Conservation (phyloP, 805 yeast species). For the Ogataea trehalophila region DNA sequence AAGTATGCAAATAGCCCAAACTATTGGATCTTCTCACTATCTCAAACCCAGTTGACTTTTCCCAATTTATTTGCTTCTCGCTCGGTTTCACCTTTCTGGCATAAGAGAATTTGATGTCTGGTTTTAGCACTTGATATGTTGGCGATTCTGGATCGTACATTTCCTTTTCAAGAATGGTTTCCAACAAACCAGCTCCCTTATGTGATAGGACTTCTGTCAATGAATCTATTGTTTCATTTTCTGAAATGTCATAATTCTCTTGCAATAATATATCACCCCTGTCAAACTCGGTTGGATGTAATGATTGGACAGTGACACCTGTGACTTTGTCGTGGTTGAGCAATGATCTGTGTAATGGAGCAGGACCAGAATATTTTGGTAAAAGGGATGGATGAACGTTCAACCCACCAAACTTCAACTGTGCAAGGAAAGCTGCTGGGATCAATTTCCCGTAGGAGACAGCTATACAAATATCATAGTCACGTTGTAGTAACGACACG, state of each 20-base stretch:
- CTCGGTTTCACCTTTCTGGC: conserved; percentile 52
- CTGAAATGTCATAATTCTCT: conserved; percentile 37
- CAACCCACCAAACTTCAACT: conserved; percentile 59
- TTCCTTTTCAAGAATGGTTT: conserved; percentile 35
- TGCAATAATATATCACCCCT: conserved; percentile 66
- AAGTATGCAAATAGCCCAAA: conserved; percentile 53
- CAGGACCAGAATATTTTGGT: conserved; percentile 80
- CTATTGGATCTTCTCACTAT: conserved; percentile 43
- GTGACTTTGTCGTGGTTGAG: conserved; percentile 57
- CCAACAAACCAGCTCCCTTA: conserved; percentile 58
- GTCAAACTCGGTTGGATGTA: conserved; percentile 86
- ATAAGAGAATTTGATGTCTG: conserved; percentile 37
- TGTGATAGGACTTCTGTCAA: conserved; percentile 50
- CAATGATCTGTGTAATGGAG: conserved; percentile 81
- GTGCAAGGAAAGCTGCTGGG: conserved; percentile 51
- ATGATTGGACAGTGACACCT: conserved; percentile 85
- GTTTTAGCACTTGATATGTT: conserved; percentile 12
- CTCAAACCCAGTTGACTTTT: conserved; percentile 27
- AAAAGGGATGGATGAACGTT: conserved; percentile 91
- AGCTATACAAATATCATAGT: conserved; percentile 72
- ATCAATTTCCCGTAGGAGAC: conserved; percentile 86
- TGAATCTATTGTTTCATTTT: conserved; percentile 39
- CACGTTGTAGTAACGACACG: conserved; percentile 15
- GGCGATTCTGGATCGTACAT: conserved; percentile 21
- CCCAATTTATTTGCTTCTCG: conserved; percentile 48